These are phyloP conservation scores for Trametes polyzona DNA, from an alignment of 1,284 basidiomycete genomes.

Conservation along the genomic window DNA sequence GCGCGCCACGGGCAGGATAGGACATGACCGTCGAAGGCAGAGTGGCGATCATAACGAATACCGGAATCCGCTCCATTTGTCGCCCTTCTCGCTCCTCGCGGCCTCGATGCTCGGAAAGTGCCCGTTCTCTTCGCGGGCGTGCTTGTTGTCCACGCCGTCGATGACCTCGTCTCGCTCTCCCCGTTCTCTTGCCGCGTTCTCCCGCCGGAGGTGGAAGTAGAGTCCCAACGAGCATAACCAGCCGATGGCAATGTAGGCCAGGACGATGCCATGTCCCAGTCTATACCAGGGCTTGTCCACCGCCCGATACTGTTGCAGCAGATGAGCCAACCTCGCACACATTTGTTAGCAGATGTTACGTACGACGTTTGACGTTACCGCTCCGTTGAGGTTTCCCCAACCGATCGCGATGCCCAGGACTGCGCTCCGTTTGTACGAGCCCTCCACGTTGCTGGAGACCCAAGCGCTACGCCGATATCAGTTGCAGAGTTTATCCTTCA, in stretches of 20 bases:
- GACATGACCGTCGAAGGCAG: neutral
- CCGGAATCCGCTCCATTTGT: constrained; percentile 51
- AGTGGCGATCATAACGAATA: constrained; percentile 42
- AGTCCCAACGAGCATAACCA: constrained; percentile 53
- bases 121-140: constrained; percentile 41
- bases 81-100: constrained; percentile 48
- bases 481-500: neutral
- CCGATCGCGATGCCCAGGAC: constrained; percentile 72
- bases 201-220: constrained; percentile 52
- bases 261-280: constrained; percentile 67
- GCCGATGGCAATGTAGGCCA: constrained; percentile 73
- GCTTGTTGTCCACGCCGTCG: constrained; percentile 42
- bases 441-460: constrained; percentile 55
- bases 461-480: constrained; percentile 42
- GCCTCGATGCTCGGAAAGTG: constrained; percentile 42
- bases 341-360: constrained; percentile 29
- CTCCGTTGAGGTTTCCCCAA: constrained; percentile 72
- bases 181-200: constrained; percentile 64
- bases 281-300: constrained; percentile 71
- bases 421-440: constrained; percentile 77
- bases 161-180: constrained; percentile 75
- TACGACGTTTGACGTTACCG: constrained; percentile 71
- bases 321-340: neutral
- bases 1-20: neutral
- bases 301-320: constrained; percentile 56